phyloP scores from a whole-genome alignment of 2,329 filamentous ascomycete species.

The Aspergillus flavus region DNA sequence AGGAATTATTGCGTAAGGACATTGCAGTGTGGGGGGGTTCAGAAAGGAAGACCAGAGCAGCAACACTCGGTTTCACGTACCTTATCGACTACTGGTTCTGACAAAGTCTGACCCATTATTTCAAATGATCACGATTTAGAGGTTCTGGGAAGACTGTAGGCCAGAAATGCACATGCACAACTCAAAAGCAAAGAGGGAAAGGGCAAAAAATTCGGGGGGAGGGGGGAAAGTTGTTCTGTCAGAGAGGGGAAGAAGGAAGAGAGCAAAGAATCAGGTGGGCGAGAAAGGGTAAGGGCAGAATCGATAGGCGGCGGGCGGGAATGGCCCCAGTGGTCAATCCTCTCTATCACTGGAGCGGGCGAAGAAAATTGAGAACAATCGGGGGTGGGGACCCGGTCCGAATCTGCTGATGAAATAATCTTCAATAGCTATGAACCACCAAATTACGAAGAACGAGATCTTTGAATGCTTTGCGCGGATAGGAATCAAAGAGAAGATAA shows the following conservation, averaged over 20 bases:
- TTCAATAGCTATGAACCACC: background rate
- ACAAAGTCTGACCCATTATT: slow-evolving; percentile 97
- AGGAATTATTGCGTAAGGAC: slow-evolving; percentile 25
- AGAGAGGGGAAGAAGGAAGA: slow-evolving; percentile 20
- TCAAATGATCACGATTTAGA: slow-evolving; percentile 27
- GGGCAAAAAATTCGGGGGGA: slow-evolving; percentile 10
- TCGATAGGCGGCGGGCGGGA: slow-evolving; percentile 25
- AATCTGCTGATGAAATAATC: background rate
- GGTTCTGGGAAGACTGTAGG: slow-evolving; percentile 5
- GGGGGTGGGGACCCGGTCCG: background rate
- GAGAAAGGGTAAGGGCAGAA: slow-evolving; percentile 24
- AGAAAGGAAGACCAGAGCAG: slow-evolving; percentile 23
- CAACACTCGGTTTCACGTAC: slow-evolving; percentile 57
- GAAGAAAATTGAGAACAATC: background rate
- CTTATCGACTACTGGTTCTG: slow-evolving; percentile 98
- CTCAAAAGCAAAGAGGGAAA: slow-evolving; percentile 1
- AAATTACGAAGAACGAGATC: background rate
- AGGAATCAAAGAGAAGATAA: background rate
- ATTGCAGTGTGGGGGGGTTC: slow-evolving; percentile 30
- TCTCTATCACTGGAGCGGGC: background rate
- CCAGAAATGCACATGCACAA: slow-evolving; percentile 15
- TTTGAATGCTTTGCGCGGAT: background rate
- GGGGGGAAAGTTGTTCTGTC: background rate
- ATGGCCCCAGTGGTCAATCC: slow-evolving; percentile 2
- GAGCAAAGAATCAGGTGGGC: slow-evolving; percentile 25